These are phyloP conservation scores for Lachnellula arida DNA, from an alignment of 2,329 filamentous ascomycete species.

Conservation along the genomic window DNA sequence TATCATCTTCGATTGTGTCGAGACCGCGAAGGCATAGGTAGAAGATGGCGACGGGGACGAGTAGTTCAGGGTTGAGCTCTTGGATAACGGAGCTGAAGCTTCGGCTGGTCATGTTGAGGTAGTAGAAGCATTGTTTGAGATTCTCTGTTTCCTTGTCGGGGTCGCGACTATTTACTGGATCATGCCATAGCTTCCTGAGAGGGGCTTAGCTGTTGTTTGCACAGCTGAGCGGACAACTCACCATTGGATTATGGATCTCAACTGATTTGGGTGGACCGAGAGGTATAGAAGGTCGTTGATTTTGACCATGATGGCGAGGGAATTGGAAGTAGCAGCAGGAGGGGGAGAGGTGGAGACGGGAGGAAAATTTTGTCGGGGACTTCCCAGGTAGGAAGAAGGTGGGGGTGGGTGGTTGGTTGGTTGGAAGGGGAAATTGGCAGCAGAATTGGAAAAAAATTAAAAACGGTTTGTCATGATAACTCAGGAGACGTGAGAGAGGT, in stretches of 20 bases:
- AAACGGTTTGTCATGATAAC: no score
- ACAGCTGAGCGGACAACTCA: slow-evolving; percentile 34
- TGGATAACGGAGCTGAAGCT: slow-evolving; percentile 92
- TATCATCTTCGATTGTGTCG: slow-evolving; percentile 99
- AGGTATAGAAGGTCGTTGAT: slow-evolving; percentile 60
- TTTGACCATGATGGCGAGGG: slow-evolving; percentile 48
- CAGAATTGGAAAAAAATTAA: no score
- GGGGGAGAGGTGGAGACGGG: background rate
- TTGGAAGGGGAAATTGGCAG: no score
- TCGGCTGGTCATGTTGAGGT: slow-evolving; percentile 81
- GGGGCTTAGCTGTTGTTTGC: slow-evolving; percentile 9
- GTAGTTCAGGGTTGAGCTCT: slow-evolving; percentile 89
- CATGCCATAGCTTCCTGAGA: slow-evolving; percentile 90
- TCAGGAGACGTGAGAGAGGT: no score
- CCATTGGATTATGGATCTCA: slow-evolving; percentile 87
- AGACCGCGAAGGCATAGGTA: slow-evolving; percentile 89
- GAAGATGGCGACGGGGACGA: slow-evolving; percentile 85
- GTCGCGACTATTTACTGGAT: slow-evolving; percentile 82
- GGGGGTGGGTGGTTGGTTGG: no score
- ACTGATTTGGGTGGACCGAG: slow-evolving; percentile 67
- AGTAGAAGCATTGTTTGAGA: slow-evolving; percentile 78
- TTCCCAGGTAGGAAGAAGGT: background rate
- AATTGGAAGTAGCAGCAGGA: background rate
- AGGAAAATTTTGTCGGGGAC: background rate
- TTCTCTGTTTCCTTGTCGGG: slow-evolving; percentile 67